Conservation (phyloP, 352 stramenopile species). For the Pythium rishiriense region DNA sequence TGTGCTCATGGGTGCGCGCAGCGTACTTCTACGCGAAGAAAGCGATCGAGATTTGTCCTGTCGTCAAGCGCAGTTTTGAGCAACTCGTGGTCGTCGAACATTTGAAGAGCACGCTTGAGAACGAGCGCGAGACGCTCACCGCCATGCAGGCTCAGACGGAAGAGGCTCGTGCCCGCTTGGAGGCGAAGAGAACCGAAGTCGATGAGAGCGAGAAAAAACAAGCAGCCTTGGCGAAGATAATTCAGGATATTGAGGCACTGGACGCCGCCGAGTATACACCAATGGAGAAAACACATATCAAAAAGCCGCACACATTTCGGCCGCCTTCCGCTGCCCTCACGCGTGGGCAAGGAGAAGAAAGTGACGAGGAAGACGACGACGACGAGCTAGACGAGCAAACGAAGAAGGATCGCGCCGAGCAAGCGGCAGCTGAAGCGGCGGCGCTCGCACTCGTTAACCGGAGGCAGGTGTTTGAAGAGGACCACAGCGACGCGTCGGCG, state of each 20-base stretch:
- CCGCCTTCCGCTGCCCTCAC: slow-evolving; percentile 31
- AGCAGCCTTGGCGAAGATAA: slow-evolving; percentile 43
- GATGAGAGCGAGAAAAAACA: slow-evolving; percentile 32
- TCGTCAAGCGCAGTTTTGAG: slow-evolving; percentile 51
- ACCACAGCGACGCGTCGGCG: slow-evolving; percentile 17
- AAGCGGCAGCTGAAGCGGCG: slow-evolving; percentile 1
- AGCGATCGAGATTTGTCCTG: slow-evolving; percentile 65
- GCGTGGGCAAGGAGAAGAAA: background rate
- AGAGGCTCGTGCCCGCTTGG: slow-evolving; percentile 15
- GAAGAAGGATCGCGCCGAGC: slow-evolving; percentile 15
- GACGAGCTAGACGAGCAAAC: slow-evolving; percentile 13
- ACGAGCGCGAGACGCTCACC: slow-evolving; percentile 31
- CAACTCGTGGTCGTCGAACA: slow-evolving; percentile 61
- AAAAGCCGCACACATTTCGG: slow-evolving; percentile 39
- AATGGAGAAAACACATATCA: slow-evolving; percentile 61
- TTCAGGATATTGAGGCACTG: slow-evolving; percentile 65
- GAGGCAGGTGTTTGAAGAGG: slow-evolving; percentile 49
- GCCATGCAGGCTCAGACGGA: slow-evolving; percentile 25
- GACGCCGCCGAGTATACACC: slow-evolving; percentile 56
- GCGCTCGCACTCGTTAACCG: slow-evolving; percentile 24
- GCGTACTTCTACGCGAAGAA: slow-evolving; percentile 71
- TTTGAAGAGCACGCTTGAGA: slow-evolving; percentile 30
- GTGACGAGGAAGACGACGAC: slow-evolving; percentile 20
- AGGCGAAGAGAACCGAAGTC: slow-evolving; percentile 22
- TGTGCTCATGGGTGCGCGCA: slow-evolving; percentile 72